Evolutionary conservation across 83 land plant genomes (phyloP).

Genomic region (Thuja plicata): DNA sequence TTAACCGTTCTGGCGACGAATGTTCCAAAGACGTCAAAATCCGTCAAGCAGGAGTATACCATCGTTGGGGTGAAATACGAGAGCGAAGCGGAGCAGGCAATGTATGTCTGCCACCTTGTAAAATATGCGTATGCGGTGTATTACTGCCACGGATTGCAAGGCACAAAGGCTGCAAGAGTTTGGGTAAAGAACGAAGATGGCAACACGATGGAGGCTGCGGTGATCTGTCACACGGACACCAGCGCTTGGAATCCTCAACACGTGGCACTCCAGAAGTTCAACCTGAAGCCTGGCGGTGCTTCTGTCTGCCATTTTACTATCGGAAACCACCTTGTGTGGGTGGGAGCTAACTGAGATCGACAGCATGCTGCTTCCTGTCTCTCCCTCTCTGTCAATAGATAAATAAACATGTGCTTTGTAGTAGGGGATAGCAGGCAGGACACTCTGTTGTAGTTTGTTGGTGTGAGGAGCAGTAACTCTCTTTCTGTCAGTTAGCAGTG

Average conservation of each 20-base stretch:
- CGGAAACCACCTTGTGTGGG: constrained; percentile 21
- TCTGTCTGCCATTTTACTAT: constrained; percentile 48
- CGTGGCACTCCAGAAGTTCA: constrained; percentile 33
- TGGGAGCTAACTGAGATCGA: background rate
- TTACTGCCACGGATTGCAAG: constrained; percentile 31
- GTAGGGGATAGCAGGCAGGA: too few relatives aligned
- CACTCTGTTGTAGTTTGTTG: too few relatives aligned
- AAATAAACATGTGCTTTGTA: too few relatives aligned
- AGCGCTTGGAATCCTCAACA: constrained; percentile 36
- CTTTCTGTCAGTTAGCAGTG: too few relatives aligned
- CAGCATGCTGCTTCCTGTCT: too few relatives aligned
- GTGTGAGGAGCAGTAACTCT: too few relatives aligned
- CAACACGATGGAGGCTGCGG: constrained; percentile 20
- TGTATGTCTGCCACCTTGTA: constrained; percentile 27
- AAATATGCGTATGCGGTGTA: constrained; percentile 30
- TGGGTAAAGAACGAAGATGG: constrained; percentile 23
- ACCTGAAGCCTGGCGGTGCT: constrained; percentile 28
- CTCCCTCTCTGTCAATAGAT: too few relatives aligned
- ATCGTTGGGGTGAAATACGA: background rate
- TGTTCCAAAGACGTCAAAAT: background rate
- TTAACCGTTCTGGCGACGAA: constrained; percentile 29
- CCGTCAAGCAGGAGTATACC: background rate
- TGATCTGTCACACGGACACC: constrained; percentile 51
- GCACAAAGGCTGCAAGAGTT: constrained; percentile 19
- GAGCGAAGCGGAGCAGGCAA: background rate